Base-by-base conservation (phyloP, 2,329 filamentous ascomycete genomes). In the Alternaria sp. region DNA sequence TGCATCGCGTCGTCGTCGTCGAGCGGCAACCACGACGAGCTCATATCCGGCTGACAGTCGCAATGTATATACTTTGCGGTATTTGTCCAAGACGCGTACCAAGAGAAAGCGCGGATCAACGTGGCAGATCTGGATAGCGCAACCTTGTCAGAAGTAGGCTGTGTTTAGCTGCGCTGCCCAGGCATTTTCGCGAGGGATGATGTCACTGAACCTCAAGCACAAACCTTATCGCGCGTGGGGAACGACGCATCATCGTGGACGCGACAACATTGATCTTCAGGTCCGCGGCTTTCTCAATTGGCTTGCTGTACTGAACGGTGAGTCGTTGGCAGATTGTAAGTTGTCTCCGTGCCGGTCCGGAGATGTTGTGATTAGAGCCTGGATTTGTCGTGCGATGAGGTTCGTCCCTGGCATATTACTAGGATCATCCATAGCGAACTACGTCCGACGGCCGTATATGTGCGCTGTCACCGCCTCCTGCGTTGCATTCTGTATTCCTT, bases 1-100 rank as follows among this genome's bases (percentile, higher is more conserved):
- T 65, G 50, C 69, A 73, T 59, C 11, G 19, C 56, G 23, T 43
- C 47, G 43, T 59, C n/a, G 55, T 59, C 55, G 43, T 49, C 60
- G 25, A 62, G 60, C 52, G 49, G 60, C 23, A 49, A 23, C 60
- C 60, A 62, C 30, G 45, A 54, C 30, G 60, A 62, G 36, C 46
- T 61, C 59, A 61, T 61, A n/a, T 28, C 32, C 46, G n/a, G 46
- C 13, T 52, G 13, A n/a, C 15, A 32, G 32, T 25, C 17, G 15
- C 26, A 36, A 28, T 43, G 30, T 50, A 28, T 49, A 49, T 56
- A 36, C 43, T 56, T 49, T 30, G 44, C 25, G 43, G 15, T 56
- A 47, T 50, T 54, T 46, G 15, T 57, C 44, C 45, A 44, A 55
- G 57, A 25, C 30, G 6, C 19, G 32, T 19, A 9, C 25, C 30